A percentile compares a stretch with the other conserved stretches of the same genome.
phyloP scores from a whole-genome alignment of 352 stramenopile genomes.

The Globisporangium paroecandrum region DNA sequence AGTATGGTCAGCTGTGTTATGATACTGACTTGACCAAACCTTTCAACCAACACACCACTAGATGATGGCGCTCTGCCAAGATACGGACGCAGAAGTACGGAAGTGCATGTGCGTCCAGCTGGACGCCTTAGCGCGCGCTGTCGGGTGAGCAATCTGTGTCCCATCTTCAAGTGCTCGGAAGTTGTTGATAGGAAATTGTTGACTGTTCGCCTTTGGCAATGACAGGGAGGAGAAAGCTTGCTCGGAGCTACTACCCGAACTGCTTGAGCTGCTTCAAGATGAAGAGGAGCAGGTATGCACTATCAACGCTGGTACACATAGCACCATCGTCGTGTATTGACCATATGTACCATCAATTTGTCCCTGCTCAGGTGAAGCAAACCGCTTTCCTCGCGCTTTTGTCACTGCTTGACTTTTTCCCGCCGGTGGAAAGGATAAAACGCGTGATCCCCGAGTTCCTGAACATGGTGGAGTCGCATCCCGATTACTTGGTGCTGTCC shows the following conservation, averaged over 20 bases:
- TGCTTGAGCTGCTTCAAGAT: conserved; percentile 76
- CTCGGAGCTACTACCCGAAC: conserved; percentile 60
- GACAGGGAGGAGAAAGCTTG: conserved; percentile 61
- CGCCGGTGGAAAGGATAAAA: conserved; percentile 47
- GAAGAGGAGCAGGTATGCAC: conserved; percentile 68
- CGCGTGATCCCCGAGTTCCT: conserved; percentile 66
- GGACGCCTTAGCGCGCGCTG: conserved; percentile 60
- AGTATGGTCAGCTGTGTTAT: neutral
- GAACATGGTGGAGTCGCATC: conserved; percentile 47
- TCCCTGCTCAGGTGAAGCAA: conserved; percentile 59
- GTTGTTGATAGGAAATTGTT: neutral
- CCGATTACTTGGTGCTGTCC: conserved; percentile 52
- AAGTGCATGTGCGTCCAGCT: conserved; percentile 84
- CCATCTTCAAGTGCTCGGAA: neutral
- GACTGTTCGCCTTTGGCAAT: too few relatives aligned
- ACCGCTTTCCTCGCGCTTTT: conserved; percentile 67
- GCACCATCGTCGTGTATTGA: neutral
- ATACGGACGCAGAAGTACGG: conserved; percentile 79
- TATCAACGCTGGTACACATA: neutral
- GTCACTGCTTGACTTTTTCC: conserved; percentile 75
- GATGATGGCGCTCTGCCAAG: conserved; percentile 85
- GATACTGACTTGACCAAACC: neutral
- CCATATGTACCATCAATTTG: neutral
- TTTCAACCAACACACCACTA: conserved; percentile 15
- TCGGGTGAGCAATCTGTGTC: conserved; percentile 37